Evolutionary conservation across 441 rosid species (phyloP), one percentile per base, ranked within the genome.

Genomic region (Erysimum pusillum): DNA sequence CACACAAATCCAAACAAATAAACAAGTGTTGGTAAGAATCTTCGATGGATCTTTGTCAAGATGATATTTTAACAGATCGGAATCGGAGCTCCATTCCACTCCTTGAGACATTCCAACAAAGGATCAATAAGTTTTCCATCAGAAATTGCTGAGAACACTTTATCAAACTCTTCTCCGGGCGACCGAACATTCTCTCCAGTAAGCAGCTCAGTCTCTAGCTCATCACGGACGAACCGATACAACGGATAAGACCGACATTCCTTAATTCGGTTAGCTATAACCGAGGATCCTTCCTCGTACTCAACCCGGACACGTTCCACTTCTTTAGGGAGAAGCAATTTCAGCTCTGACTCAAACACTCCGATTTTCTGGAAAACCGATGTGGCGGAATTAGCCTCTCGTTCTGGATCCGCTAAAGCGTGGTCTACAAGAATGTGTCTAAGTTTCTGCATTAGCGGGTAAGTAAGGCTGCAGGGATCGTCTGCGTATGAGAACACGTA

Each of bases 211-310:
- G 87, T 82, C 52, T 79, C 71, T 28, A 87, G 52, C 71, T 78
- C 84, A 35, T 74, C 62, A 4, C 89, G 76, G 22, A 80, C 80
- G 31, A 85, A 81, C 76, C 65, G 79, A 64, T 86, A 88, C 77
- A 86, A 22, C 0, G 89, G 91, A 71, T 86, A 86, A 5, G 89
- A 88, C 64, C 86, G 81, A 70, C 87, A 84, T 32, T 84, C 88
- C 73, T 73, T 71, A 38, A 88, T 85, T 80, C 80, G 79, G 83
- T 83, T 86, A 2, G 79, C 77, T 0, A 88, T 49, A 32, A 63
- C 63, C 9, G 76, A 59, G 5, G 70, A 44, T 4, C 82, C 80
- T 46, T 68, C 83, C 75, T 83, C 89, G 12, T 74, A 82, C 51
- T 69, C 78, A 10, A 2, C 44, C 36, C 88, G 65, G 0, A 78